Evolutionary conservation across 2,329 filamentous ascomycete genomes (phyloP), one percentile per base, ranked within the genome.

Genomic region (Helicocarpus griseus): DNA sequence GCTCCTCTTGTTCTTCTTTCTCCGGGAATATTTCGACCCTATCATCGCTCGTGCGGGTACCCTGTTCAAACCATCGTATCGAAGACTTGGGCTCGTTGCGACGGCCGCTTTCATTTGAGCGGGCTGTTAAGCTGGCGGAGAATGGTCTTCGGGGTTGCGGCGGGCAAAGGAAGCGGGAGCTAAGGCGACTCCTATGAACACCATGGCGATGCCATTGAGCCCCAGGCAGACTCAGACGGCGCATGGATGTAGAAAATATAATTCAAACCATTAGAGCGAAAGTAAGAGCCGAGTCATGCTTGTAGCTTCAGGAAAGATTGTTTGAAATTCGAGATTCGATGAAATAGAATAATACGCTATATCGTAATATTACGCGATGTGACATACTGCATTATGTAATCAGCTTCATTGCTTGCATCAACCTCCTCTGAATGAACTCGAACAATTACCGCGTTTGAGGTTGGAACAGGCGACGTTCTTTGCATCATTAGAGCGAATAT

Each of bases 201-300:
- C 61, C 65, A 69, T 70, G 62, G 57, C 68, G 65, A 67, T 68
- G 68, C 66, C 67, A 70, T 60, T 67, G 66, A 69, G 69, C 67
- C 63, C 67, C 67, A 63, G 63, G 66, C 58, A 70, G 58, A 61
- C 63, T 64, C 65, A 69, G 67, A 60, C 69, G 69, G 66, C 71
- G 69, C 69, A 72, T 72, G 65, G 64, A 65, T 63, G 59, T 57
- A 61, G 53, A 56, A 53, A 53, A 51, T 54, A 7, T 35, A 50
- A 29, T 43, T 63, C 61, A 65, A 58, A 59, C 61, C 68, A 70
- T 70, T 53, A 26, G 29, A 38, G 40, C 31, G 43, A 35, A 24
- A 52, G 39, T 45, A 51, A 55, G 22, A 39, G 54, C 50, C 49
- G 19, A 11, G 35, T 40, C 41, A 44, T 47, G 35, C 26, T 39